phyloP scores from a whole-genome alignment of 805 yeast genomes.

The Starmerella sp. region DNA sequence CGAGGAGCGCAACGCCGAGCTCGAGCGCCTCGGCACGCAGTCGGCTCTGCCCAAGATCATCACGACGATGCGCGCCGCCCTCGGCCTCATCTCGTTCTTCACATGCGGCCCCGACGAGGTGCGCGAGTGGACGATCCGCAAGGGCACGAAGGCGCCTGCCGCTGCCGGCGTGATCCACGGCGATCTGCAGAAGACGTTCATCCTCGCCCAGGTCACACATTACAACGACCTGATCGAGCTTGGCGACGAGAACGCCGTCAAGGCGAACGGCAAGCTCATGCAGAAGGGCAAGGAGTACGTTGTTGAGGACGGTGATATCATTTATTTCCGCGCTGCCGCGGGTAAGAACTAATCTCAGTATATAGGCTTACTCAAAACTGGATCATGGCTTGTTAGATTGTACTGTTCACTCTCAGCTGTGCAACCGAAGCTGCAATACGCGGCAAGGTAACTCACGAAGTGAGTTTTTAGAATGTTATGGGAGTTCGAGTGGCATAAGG shows the following conservation, averaged over 20 bases:
- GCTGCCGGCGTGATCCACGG: conserved; percentile 98
- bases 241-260: conserved; percentile 72
- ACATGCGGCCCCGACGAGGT: conserved; percentile 95
- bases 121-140: conserved; percentile 94
- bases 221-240: conserved; percentile 64
- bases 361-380: neutral
- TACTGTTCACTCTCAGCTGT: too few species aligned
- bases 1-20: conserved; percentile 67
- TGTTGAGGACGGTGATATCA: conserved; percentile 89
- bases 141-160: conserved; percentile 89
- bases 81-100: conserved; percentile 84
- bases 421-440: too few species aligned
- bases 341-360: conserved; percentile 49
- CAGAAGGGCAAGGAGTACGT: conserved; percentile 91
- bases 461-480: too few species aligned
- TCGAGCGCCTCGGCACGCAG: conserved; percentile 57
- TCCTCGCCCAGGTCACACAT: conserved; percentile 85
- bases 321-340: conserved; percentile 88
- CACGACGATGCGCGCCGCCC: conserved; percentile 72
- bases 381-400: neutral
- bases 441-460: too few species aligned
- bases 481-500: too few species aligned
- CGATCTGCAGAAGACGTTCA: conserved; percentile 88
- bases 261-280: conserved; percentile 77
- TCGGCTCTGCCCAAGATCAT: conserved; percentile 82